Base-by-base conservation (phyloP, 2,329 filamentous ascomycete species). In the Cladobotryum protrusum region DNA sequence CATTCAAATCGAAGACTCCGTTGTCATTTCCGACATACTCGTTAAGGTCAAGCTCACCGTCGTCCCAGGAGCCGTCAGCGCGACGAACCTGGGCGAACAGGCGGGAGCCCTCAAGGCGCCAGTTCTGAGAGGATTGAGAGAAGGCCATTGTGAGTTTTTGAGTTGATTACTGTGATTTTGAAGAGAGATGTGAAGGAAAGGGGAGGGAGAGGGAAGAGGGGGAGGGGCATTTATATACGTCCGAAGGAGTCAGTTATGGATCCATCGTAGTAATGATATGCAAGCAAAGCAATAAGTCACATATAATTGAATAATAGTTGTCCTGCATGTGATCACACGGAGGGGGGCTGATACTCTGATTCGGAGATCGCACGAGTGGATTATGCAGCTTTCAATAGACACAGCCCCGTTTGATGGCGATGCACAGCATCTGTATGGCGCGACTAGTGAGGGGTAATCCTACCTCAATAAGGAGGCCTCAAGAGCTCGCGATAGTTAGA, bases 71-170 rank as follows among this genome's bases (percentile, higher is more conserved):
- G 24, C 45, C 44, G 9, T 40, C 45, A 12, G n/a, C 49, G 3
- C 24, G 15, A 20, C 17, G 24, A 11, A 51, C 32, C 32, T 47
- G 33, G 19, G 44, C 45, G 46, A 37, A 5, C n/a, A 51, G 40
- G 14, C 13, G 13, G 0, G 48, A 50, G 48, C 48, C 48, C 8
- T 50, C 48, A 33, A 50, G 48, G 43, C 43, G 43, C 11, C 20
- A 44, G 13, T 51, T 47, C 34, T 47, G 49, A 33, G 49, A 39
- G 11, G 45, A 40, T 12, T 13, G 32, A 20, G 41, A 33, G 17
- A 47, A 51, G 13, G 49, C 39, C 49, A 44, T 47, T 11, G 29
- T 47, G n/a, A 14, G 11, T 33, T 36, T 29, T 17, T 33, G 14
- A 6, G 14, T 4, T 35, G 9, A 40, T 45, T 44, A 14, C 8